These are phyloP conservation scores for Lepidium didymum DNA, from an alignment of 345 rosid species.

Conservation along the genomic window DNA sequence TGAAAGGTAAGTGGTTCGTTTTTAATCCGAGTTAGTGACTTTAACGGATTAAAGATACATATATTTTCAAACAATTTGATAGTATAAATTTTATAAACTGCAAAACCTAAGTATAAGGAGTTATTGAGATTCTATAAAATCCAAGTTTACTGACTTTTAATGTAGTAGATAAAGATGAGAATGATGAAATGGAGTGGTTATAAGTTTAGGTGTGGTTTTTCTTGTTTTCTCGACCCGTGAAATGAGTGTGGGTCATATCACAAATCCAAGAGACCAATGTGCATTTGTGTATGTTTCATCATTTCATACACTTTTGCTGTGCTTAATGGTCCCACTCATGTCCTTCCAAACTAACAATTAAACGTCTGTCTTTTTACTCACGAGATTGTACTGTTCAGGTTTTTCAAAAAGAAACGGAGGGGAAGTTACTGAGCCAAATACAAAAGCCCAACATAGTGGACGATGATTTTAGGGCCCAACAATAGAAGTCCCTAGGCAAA, in stretches of 20 bases:
- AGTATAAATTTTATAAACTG: too few species aligned
- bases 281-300: neutral
- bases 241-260: neutral
- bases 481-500: too few species aligned
- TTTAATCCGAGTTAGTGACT: too few species aligned
- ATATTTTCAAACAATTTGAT: too few species aligned
- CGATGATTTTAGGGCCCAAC: too few species aligned
- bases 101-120: too few species aligned
- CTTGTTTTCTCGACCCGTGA: conserved; percentile 7
- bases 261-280: neutral
- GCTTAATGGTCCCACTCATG: neutral
- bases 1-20: neutral
- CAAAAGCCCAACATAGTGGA: too few species aligned
- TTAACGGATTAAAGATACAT: too few species aligned
- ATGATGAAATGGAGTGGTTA: conserved; percentile 6
- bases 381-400: conserved; percentile 10
- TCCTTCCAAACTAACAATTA: neutral
- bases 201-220: neutral
- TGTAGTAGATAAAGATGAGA: neutral
- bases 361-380: neutral
- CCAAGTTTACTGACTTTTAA: neutral
- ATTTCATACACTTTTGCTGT: neutral
- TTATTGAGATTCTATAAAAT: too few species aligned
- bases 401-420: neutral
- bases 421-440: too few species aligned